Base-by-base conservation (phyloP, 2,329 filamentous ascomycete species). In the Teratosphaeria pseudoeucalypti region DNA sequence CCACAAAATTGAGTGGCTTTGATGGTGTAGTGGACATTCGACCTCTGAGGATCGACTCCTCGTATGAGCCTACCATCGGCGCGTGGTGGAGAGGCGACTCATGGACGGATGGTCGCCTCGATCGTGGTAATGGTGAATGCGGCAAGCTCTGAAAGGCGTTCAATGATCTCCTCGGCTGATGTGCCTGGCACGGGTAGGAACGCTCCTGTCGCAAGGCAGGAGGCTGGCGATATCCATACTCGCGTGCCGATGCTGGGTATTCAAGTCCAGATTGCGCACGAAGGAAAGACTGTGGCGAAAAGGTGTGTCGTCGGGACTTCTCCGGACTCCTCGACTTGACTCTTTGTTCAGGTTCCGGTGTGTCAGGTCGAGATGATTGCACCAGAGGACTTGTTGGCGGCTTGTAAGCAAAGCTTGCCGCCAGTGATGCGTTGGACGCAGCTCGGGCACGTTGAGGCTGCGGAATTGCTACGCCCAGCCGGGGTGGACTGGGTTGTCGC, bases 11-110 rank as follows among this genome's bases (percentile, higher is more conserved):
- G 6, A 99, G 78, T 6, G 94, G 92, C 65, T 89, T 92, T 0
- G 92, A 97, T 0, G 94, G 92, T 2, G 87, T 94, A 1, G 92
- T 96, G 32, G 94, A 97, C 94, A 99, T 99, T 63, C 94, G 85
- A 47, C 94, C 94, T 54, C 90, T 85, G 1, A 99, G 78, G 61
- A 99, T 96, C 32, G 91, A 96, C 75, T 99, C 94, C 74, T 99
- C 94, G 67, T 96, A 99, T 1, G 92, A 96, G 2, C 94, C 94
- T 2, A 97, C 92, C 88, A 99, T 95, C 3, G 92, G 92, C 9
- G 92, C 92, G 73, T 95, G 90, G 59, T 92, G 89, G 32, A 94
- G 77, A 3, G 90, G 87, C 2, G 90, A 90, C 54, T 96, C 92
- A 0, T 87, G 85, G 54, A 89, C 78, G 0, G 92, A 96, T 0